A percentile compares a stretch with the other conserved stretches of the same genome.
phyloP scores from a whole-genome alignment of 805 yeast genomes.

The Lachancea sp. region DNA sequence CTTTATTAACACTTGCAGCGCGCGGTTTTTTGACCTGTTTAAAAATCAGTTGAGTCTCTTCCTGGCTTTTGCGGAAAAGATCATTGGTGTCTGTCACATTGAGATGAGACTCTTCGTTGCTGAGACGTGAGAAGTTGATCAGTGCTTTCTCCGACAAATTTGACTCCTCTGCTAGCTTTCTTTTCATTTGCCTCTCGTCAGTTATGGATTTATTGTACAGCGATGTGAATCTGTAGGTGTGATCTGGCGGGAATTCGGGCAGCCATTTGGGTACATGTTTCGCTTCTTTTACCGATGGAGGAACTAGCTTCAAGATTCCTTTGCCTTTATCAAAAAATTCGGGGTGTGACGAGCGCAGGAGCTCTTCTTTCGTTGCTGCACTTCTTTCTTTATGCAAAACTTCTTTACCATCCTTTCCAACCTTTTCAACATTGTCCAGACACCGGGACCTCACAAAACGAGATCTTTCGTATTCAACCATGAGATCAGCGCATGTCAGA shows the following conservation, averaged over 20 bases:
- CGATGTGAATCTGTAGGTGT: slow-evolving; percentile 79
- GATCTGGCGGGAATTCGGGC: slow-evolving; percentile 90
- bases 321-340: slow-evolving; percentile 13
- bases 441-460: slow-evolving; percentile 17
- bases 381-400: slow-evolving; percentile 7
- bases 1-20: slow-evolving; percentile 5
- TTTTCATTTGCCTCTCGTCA: slow-evolving; percentile 66
- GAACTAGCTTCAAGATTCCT: slow-evolving; percentile 40
- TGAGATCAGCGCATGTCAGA: slow-evolving; percentile 37
- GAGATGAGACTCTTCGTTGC: slow-evolving; percentile 1
- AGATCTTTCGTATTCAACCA: slow-evolving; percentile 31
- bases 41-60: slow-evolving; percentile 5
- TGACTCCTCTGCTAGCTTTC: slow-evolving; percentile 73
- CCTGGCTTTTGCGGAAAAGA: slow-evolving; percentile 8
- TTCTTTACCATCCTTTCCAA: slow-evolving; percentile 9
- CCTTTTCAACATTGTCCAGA: slow-evolving; percentile 9
- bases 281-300: slow-evolving; percentile 37
- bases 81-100: slow-evolving; percentile 5
- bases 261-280: slow-evolving; percentile 64
- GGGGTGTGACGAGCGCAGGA: slow-evolving; percentile 10
- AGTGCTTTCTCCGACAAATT: slow-evolving; percentile 74
- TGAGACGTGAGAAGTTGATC: slow-evolving; percentile 21
- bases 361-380: slow-evolving; percentile 7
- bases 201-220: slow-evolving; percentile 53
- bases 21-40: slow-evolving; percentile 4